These are phyloP conservation scores for Phytopythium cucurbitacearum DNA, from an alignment of 352 stramenopile genomes.

Conservation along the genomic window DNA sequence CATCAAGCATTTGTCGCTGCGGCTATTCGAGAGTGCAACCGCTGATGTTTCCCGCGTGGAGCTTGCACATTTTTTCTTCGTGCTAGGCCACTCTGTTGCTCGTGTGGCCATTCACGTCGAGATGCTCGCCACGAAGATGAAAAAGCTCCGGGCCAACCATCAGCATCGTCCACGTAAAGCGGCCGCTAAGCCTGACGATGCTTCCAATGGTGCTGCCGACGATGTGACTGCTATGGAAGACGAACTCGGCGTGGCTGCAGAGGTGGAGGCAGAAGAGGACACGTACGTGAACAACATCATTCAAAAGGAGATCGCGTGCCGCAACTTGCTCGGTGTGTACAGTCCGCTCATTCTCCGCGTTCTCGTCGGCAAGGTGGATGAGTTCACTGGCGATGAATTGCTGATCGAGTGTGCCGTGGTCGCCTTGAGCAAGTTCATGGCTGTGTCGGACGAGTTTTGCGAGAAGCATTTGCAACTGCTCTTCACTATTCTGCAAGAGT, in stretches of 20 bases:
- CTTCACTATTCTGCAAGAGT: constrained; percentile 91
- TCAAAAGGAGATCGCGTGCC: constrained; percentile 89
- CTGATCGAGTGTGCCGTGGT: constrained; percentile 92
- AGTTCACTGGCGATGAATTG: constrained; percentile 62
- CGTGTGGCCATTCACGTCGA: constrained; percentile 95
- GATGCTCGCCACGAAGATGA: constrained; percentile 77
- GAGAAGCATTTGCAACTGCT: constrained; percentile 93
- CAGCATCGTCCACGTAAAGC: constrained; percentile 46
- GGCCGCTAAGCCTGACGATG: constrained; percentile 11
- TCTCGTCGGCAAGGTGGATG: constrained; percentile 51
- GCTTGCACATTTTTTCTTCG: constrained; percentile 94
- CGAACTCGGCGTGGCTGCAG: constrained; percentile 89
- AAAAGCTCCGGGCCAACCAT: constrained; percentile 82
- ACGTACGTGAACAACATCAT: constrained; percentile 91
- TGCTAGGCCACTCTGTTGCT: constrained; percentile 94
- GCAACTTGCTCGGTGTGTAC: constrained; percentile 92
- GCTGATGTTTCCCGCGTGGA: constrained; percentile 63
- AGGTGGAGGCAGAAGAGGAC: constrained; percentile 88
- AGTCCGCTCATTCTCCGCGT: constrained; percentile 89
- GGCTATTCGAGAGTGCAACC: constrained; percentile 59
- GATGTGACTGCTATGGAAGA: constrained; percentile 90
- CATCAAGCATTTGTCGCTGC: constrained; percentile 56
- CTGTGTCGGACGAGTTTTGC: constrained; percentile 94
- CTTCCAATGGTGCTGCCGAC: constrained; percentile 11
- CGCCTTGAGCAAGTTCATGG: constrained; percentile 98